Base-by-base conservation (phyloP, 176 grass and related monocot species). In the Echinochloa phyllopogon region DNA sequence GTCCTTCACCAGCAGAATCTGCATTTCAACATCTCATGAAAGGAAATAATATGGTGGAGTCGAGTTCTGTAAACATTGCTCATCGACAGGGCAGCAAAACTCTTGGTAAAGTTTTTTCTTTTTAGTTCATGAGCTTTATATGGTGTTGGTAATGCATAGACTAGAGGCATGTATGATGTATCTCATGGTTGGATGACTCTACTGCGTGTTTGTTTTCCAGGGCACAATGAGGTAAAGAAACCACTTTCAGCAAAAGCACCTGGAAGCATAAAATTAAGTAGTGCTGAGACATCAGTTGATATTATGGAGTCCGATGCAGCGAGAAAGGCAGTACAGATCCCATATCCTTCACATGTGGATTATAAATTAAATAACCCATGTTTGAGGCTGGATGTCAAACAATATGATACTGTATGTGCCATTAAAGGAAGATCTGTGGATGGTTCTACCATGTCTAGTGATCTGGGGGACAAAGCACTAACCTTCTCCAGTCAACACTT, bases 151-250 rank as follows among this genome's bases (percentile, higher is more conserved):
- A 60, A 51, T 75, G 49, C 74, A 44, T 58, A 33, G 29, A 2
- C 29, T 33, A 33, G 2, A 33, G 2, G 29, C 29, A 33, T 33
- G 29, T 33, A 33, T 15, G 1, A 33, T 33, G 29, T 33, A 33
- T 15, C 77, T 43, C 64, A 75, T 18, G 67, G 24, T 85, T 25
- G 68, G 53, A n/a, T 90, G 69, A 79, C 52, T 74, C 10, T 47
- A 15, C 37, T 64, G n/a, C 61, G 15, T 81, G 59, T 77, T 83
- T 84, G 68, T 67, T 67, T 67, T 40, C 37, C 82, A 94, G 90
- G 80, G 81, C 21, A 65, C 43, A 83, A 51, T 80, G 94, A 94
- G 61, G 41, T 82, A 76, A 92, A 97, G 67, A 94, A 87, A 50
- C 88, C 75, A 40, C 69, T 75, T 69, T 38, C 83, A 69, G 76